Conservation (phyloP, 2,329 filamentous ascomycete genomes). For the Bertia moriformis region DNA sequence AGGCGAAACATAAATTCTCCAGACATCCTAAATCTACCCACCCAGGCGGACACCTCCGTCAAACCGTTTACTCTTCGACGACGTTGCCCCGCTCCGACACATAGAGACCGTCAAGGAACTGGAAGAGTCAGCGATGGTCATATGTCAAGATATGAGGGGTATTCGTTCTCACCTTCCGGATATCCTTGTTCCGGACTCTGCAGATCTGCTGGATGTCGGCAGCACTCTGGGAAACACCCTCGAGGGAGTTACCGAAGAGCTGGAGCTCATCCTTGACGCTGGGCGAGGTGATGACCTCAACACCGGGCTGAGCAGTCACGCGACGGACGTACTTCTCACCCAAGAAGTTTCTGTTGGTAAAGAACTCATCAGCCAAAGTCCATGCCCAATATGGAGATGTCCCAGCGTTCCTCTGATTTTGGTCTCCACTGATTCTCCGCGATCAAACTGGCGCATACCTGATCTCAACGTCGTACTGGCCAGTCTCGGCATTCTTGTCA, state of each 20-base stretch:
- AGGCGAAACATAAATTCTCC: neutral
- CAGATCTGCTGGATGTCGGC: constrained; percentile 99
- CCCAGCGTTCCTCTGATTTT: neutral
- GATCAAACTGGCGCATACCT: constrained; percentile 57
- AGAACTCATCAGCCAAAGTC: constrained; percentile 13
- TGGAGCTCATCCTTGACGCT: constrained; percentile 95
- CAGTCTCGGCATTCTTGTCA: constrained; percentile 88
- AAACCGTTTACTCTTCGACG: constrained; percentile 41
- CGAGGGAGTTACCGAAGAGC: constrained; percentile 84
- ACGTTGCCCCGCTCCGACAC: constrained; percentile 98
- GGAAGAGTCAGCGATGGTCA: constrained; percentile 4
- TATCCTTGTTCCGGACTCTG: constrained; percentile 99
- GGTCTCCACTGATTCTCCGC: neutral
- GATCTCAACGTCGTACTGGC: constrained; percentile 85
- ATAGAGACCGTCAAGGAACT: constrained; percentile 99
- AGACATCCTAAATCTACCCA: neutral
- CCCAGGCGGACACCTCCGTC: constrained; percentile 10
- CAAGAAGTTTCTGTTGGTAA: constrained; percentile 89
- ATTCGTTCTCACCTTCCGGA: constrained; percentile 66
- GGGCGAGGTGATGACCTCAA: constrained; percentile 79
- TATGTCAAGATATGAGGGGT: neutral
- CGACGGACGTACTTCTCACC: constrained; percentile 98
- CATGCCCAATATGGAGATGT: constrained; percentile 8
- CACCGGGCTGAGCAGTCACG: constrained; percentile 77
- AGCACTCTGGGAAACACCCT: constrained; percentile 92